A percentile compares a stretch with the other conserved stretches of the same genome.
These are phyloP conservation scores for Amniculicola lignicola DNA, from an alignment of 495 filamentous ascomycete species.

Conservation along the genomic window DNA sequence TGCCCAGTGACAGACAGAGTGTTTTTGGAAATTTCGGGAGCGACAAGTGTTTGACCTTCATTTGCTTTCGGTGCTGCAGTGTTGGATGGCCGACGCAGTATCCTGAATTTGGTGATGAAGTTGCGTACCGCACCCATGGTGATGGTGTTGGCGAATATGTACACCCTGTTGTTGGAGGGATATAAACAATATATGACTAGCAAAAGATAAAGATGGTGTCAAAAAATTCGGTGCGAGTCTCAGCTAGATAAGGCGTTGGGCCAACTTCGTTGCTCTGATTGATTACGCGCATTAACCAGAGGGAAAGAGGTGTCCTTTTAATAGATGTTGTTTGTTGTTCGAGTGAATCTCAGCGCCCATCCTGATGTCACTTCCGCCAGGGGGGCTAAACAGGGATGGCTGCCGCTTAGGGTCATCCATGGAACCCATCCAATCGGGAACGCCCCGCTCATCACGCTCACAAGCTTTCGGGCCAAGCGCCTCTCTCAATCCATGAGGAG, in stretches of 20 bases:
- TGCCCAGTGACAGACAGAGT: slow-evolving; percentile 1
- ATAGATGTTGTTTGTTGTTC: slow-evolving; percentile 2
- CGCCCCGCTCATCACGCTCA: neutral
- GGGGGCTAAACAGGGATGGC: neutral
- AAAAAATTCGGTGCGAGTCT: slow-evolving; percentile 9
- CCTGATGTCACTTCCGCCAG: slow-evolving; percentile 23
- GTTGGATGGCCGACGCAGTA: slow-evolving; percentile 4
- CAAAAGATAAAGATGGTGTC: slow-evolving; percentile 8
- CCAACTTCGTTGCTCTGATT: too few relatives aligned
- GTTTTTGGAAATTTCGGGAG: neutral
- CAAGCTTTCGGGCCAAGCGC: neutral
- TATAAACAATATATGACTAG: too few relatives aligned
- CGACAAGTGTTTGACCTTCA: neutral
- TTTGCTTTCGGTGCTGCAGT: slow-evolving; percentile 16
- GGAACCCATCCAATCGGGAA: slow-evolving; percentile 20
- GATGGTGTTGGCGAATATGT: too few relatives aligned
- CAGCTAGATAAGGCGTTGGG: neutral
- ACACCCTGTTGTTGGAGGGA: too few relatives aligned
- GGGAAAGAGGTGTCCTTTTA: neutral
- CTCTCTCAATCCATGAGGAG: neutral
- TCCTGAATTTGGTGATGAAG: neutral
- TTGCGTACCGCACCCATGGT: neutral
- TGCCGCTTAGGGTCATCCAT: slow-evolving; percentile 21
- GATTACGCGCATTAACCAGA: too few relatives aligned
- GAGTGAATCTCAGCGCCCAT: neutral